phyloP scores from a whole-genome alignment of 208 protist species.

The Trypanosoma conorhini region DNA sequence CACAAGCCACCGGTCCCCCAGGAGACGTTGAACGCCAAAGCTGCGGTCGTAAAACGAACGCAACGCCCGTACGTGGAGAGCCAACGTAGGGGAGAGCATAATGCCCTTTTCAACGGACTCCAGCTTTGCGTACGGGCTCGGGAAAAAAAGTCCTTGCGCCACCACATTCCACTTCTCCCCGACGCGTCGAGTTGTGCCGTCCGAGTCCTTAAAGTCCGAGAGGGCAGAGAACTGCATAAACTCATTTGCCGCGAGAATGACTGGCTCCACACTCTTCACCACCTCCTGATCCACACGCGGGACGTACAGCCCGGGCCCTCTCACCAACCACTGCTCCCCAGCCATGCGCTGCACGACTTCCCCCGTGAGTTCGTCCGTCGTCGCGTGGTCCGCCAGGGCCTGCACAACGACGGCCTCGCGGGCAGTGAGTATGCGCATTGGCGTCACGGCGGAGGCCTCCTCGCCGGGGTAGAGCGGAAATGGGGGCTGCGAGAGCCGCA shows the following conservation, averaged over 20 bases:
- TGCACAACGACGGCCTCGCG: conserved; percentile 67
- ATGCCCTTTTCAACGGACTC: conserved; percentile 50
- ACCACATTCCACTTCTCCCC: conserved; percentile 48
- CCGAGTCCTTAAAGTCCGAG: conserved; percentile 32
- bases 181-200: conserved; percentile 26
- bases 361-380: not conserved
- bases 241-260: conserved; percentile 43
- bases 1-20: conserved; percentile 85
- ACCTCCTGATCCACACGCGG: conserved; percentile 72
- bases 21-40: conserved; percentile 26
- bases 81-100: conserved; percentile 66
- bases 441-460: conserved; percentile 30
- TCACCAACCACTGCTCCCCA: conserved; percentile 89
- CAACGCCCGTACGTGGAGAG: conserved; percentile 81
- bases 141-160: conserved; percentile 51
- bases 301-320: conserved; percentile 53
- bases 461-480: conserved; percentile 94
- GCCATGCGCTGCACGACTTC: conserved; percentile 29
- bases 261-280: conserved; percentile 43
- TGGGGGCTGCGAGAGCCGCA: conserved; percentile 74
- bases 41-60: conserved; percentile 63
- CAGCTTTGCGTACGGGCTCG: conserved; percentile 63
- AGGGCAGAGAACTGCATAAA: conserved; percentile 48
- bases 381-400: conserved; percentile 23
- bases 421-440: conserved; percentile 59